Percentiles rank a stretch among this genome's conserved stretches.
These are phyloP conservation scores for Retiboletus flavoniger DNA, from an alignment of 1,284 basidiomycete species.

Conservation along the genomic window DNA sequence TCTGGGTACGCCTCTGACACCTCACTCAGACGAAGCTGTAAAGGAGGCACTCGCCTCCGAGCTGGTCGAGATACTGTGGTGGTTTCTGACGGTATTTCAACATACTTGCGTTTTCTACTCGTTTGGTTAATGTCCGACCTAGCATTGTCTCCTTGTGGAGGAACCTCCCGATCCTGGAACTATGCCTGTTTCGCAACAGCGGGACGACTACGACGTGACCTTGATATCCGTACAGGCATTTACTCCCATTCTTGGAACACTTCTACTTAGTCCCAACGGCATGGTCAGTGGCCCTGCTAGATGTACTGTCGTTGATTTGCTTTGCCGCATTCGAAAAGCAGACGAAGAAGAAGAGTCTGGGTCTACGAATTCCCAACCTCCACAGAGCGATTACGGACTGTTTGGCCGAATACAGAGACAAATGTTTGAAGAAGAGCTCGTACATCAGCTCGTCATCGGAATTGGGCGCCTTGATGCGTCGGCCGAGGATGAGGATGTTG, in stretches of 20 bases:
- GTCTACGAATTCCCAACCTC: constrained; percentile 27
- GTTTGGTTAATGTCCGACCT: constrained; percentile 5
- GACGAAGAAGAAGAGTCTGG: constrained; percentile 39
- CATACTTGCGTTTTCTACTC: constrained; percentile 28
- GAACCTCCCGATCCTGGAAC: constrained; percentile 35
- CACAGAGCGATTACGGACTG: constrained; percentile 39
- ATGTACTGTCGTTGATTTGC: constrained; percentile 74
- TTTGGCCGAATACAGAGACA: constrained; percentile 57
- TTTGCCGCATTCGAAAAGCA: constrained; percentile 60
- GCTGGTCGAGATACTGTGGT: constrained; percentile 87
- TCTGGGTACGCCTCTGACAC: constrained; percentile 12
- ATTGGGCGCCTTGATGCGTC: constrained; percentile 76
- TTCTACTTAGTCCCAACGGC: constrained; percentile 80
- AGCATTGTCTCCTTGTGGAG: constrained; percentile 62
- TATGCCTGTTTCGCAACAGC: constrained; percentile 13
- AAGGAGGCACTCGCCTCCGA: constrained; percentile 88
- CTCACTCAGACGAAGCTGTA: constrained; percentile 74
- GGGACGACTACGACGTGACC: constrained; percentile 37
- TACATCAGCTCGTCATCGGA: constrained; percentile 83
- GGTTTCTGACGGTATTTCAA: constrained; percentile 71
- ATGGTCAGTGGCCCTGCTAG: constrained; percentile 74
- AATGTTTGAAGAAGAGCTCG: constrained; percentile 76
- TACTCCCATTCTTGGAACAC: constrained; percentile 86
- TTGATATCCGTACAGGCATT: constrained; percentile 81
- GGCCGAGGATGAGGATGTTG: constrained; percentile 33